These are phyloP conservation scores for Aspergillus wentii DNA, from an alignment of 495 filamentous ascomycete species.

Conservation along the genomic window DNA sequence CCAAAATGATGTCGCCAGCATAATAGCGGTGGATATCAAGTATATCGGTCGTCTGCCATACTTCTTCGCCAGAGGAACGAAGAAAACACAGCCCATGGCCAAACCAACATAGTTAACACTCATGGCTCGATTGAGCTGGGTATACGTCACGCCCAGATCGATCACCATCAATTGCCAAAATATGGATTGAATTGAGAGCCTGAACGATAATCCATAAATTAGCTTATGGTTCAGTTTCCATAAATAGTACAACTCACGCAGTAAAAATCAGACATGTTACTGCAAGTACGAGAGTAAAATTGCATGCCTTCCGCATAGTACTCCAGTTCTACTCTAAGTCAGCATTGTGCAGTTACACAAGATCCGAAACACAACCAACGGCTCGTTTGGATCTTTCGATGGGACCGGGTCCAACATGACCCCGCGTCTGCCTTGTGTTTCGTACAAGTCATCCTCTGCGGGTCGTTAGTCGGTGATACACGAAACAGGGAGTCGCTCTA, in stretches of 20 bases:
- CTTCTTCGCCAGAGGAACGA: conserved; percentile 30
- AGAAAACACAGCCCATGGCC: conserved; percentile 23
- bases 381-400: conserved; percentile 31
- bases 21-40: conserved; percentile 22
- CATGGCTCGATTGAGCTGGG: conserved; percentile 21
- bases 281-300: conserved; percentile 26
- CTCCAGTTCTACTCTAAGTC: conserved; percentile 28
- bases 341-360: not conserved
- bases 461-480: not conserved
- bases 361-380: conserved; percentile 16
- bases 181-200: conserved; percentile 25
- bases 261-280: conserved; percentile 30
- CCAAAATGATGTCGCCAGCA: conserved; percentile 30
- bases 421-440: conserved; percentile 9
- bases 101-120: conserved; percentile 32
- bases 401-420: conserved; percentile 27
- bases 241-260: conserved; percentile 13
- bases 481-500: not conserved
- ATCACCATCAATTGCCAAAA: conserved; percentile 35
- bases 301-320: conserved; percentile 21
- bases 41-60: conserved; percentile 32
- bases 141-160: conserved; percentile 22
- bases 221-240: not conserved
- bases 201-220: conserved; percentile 9
- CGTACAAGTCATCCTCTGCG: conserved; percentile 17